These are phyloP conservation scores for Cladosporium sphaerospermum DNA, from an alignment of 2,329 filamentous ascomycete genomes.

Conservation along the genomic window DNA sequence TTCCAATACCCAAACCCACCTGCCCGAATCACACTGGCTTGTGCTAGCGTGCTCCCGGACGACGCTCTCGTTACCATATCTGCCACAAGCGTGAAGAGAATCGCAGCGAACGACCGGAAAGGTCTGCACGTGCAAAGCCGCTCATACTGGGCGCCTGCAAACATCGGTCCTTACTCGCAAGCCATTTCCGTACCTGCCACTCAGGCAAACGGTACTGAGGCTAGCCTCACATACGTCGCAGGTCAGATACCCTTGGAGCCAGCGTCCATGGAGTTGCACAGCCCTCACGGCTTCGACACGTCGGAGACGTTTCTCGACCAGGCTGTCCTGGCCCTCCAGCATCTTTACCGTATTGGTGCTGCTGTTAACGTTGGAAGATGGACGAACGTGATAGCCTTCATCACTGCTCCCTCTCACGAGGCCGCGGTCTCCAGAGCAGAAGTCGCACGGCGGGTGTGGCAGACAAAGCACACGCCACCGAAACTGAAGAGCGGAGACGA, in stretches of 20 bases:
- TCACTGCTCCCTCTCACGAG: constrained; percentile 40
- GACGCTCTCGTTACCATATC: constrained; percentile 57
- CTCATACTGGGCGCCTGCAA: constrained; percentile 96
- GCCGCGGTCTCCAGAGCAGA: constrained; percentile 27
- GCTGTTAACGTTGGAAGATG: constrained; percentile 69
- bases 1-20: constrained; percentile 78
- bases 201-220: constrained; percentile 16
- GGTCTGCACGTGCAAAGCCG: constrained; percentile 84
- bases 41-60: constrained; percentile 59
- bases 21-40: constrained; percentile 74
- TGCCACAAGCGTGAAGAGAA: constrained; percentile 37
- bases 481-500: constrained; percentile 19
- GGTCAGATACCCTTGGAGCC: constrained; percentile 89
- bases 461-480: not conserved
- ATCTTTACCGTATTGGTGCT: constrained; percentile 75
- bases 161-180: constrained; percentile 96
- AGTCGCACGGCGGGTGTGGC: constrained; percentile 27
- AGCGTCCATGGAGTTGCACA: constrained; percentile 61
- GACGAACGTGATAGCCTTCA: constrained; percentile 69
- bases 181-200: constrained; percentile 54
- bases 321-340: constrained; percentile 71
- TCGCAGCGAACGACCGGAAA: constrained; percentile 23
- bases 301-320: constrained; percentile 40
- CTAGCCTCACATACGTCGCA: constrained; percentile 58
- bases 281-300: not conserved